Evolutionary conservation across 495 filamentous ascomycete species (phyloP), one percentile per base, ranked within the genome.

Genomic region (Thozetella sp.): DNA sequence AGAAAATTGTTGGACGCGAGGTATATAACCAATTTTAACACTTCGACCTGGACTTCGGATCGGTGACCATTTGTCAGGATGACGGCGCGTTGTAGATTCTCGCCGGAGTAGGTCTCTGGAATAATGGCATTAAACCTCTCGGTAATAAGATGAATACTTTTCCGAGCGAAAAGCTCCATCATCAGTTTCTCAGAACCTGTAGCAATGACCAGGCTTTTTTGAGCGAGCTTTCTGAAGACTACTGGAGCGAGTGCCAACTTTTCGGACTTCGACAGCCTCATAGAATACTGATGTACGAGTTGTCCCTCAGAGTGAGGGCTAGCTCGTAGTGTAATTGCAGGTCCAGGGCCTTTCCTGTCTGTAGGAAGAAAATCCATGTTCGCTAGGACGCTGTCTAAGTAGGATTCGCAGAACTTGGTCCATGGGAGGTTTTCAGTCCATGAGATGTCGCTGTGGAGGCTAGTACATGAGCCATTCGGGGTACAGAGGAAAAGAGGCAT

Each of bases 81-180:
- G 11, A 45, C 25, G 4, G 61, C 61, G 50, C 61, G 56, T 22
- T 34, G 25, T 1, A 55, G 40, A 25, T 59, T 63, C 30, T 63
- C 61, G 25, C 30, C 53, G n/a, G 12, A 30, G 52, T 57, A 57
- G 26, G 53, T 52, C 15, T 46, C 34, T 20, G 56, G 56, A 17
- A 63, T 55, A 20, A 53, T 26, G 13, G 50, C 0, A 19, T 63
- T 45, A 20, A 59, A 50, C 27, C 30, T 23, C 15, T 34, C 46
- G 9, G 61, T 56, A 43, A 63, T 37, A 17, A 26, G 51, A 15
- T 63, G 56, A 30, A 63, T 25, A 12, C 61, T 59, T 53, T 58
- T 63, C 1, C n/a, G 54, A 12, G 51, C 2, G 2, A 59, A 22
- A 23, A 63, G 56, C 10, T 11, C 12, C 10, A 15, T 6, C 2